Percentiles rank a stretch among this genome's conserved stretches.
Evolutionary conservation across 768 basidiomycete species (phyloP).

Genomic region (Trametes cinnabarina): DNA sequence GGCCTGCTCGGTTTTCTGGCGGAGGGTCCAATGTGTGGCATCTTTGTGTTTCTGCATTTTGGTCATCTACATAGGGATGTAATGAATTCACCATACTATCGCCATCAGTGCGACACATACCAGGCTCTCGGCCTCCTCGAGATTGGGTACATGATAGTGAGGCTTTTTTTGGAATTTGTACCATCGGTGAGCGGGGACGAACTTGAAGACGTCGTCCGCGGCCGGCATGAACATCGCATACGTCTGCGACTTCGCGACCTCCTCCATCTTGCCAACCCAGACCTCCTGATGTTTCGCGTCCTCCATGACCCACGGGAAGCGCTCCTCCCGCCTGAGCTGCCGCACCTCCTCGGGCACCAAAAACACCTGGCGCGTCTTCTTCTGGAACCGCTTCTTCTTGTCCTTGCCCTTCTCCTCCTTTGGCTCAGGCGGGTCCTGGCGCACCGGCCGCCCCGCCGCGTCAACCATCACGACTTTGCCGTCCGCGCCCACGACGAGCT

Average conservation of each 20-base stretch:
- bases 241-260: conserved; percentile 64
- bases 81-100: conserved; percentile 19
- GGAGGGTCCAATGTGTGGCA: conserved; percentile 67
- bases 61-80: conserved; percentile 36
- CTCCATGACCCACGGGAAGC: conserved; percentile 92
- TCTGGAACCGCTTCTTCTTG: conserved; percentile 70
- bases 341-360: conserved; percentile 74
- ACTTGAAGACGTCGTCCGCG: conserved; percentile 78
- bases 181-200: conserved; percentile 85
- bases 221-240: conserved; percentile 85
- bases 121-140: conserved; percentile 65
- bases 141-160: conserved; percentile 66
- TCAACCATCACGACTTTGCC: conserved; percentile 82
- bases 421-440: conserved; percentile 28
- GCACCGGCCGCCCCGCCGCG: conserved; percentile 71
- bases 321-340: conserved; percentile 79
- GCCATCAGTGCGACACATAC: conserved; percentile 39
- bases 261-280: conserved; percentile 84
- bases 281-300: conserved; percentile 67
- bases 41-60: conserved; percentile 72
- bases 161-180: conserved; percentile 91
- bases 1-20: conserved; percentile 34
- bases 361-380: conserved; percentile 82
- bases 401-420: conserved; percentile 23
- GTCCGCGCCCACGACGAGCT: conserved; percentile 76